Evolutionary conservation across 2,329 filamentous ascomycete genomes (phyloP).

Genomic region (Pseudopithomyces maydicus): DNA sequence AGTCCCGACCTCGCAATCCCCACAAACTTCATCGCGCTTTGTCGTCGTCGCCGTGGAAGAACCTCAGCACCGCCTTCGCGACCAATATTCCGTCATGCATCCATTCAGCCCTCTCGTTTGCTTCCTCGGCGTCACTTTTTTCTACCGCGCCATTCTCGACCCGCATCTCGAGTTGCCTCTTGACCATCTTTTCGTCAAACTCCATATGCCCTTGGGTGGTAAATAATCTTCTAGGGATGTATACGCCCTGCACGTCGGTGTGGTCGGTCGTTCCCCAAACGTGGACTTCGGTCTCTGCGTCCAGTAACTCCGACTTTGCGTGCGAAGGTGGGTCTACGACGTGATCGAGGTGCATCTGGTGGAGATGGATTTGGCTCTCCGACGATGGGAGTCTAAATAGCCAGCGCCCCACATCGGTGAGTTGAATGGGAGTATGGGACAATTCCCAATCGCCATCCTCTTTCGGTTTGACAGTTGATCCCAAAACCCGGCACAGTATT

Average conservation of each 20-base stretch:
- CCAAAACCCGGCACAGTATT: conserved; percentile 51
- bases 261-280: conserved; percentile 55
- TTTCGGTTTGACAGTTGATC: conserved; percentile 45
- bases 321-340: conserved; percentile 43
- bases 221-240: conserved; percentile 52
- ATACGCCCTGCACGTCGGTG: conserved; percentile 52
- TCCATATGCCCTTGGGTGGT: conserved; percentile 55
- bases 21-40: conserved; percentile 15
- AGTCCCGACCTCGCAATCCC: background rate
- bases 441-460: conserved; percentile 54
- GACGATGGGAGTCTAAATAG: conserved; percentile 46
- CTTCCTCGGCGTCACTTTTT: conserved; percentile 44
- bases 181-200: conserved; percentile 54
- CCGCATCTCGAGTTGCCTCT: conserved; percentile 50
- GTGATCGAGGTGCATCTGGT: conserved; percentile 56
- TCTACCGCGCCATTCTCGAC: conserved; percentile 50
- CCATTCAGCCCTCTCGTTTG: conserved; percentile 35
- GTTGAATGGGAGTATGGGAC: conserved; percentile 48
- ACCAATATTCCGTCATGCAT: conserved; percentile 37
- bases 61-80: conserved; percentile 36
- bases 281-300: conserved; percentile 50
- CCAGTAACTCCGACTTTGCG: conserved; percentile 23
- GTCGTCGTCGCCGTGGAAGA: conserved; percentile 42
- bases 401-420: conserved; percentile 47
- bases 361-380: conserved; percentile 44